Evolutionary conservation across 169 alveolate genomes (phyloP).

Genomic region (Cyclospora cayetanensis): DNA sequence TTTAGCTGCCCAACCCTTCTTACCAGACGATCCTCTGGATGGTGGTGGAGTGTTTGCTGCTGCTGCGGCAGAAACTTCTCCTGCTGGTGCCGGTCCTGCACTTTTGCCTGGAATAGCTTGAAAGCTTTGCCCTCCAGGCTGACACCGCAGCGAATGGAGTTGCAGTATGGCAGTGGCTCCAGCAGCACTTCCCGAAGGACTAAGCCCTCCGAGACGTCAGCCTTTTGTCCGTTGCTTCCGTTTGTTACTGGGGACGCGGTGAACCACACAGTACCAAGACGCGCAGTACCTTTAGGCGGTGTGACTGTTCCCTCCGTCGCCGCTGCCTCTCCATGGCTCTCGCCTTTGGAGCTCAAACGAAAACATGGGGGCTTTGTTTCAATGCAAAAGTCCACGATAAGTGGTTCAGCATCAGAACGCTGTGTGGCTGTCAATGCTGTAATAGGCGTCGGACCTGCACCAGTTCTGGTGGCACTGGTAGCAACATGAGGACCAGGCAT

Average conservation of each 20-base stretch:
- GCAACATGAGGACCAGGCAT: too few relatives aligned
- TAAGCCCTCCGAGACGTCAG: background rate
- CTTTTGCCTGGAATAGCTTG: conserved; percentile 1
- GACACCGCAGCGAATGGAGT: conserved; percentile 19
- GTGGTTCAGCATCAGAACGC: background rate
- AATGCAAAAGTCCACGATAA: background rate
- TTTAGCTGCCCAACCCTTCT: background rate
- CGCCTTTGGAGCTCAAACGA: background rate
- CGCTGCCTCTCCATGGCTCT: background rate
- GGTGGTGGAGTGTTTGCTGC: background rate
- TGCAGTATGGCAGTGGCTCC: conserved; percentile 26
- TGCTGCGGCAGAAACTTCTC: conserved; percentile 1
- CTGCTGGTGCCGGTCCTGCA: conserved; percentile 41
- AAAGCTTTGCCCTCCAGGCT: background rate
- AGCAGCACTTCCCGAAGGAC: conserved; percentile 5
- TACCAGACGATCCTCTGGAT: background rate
- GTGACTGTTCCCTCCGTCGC: background rate
- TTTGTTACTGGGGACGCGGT: background rate
- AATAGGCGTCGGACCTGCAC: background rate
- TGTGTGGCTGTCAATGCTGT: background rate
- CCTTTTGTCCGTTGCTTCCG: background rate
- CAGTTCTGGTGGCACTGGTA: background rate
- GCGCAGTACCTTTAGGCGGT: background rate
- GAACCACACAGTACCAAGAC: background rate
- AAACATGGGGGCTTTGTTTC: background rate